Evolutionary conservation across 441 rosid genomes (phyloP).

Genomic region (Croton setiger): DNA sequence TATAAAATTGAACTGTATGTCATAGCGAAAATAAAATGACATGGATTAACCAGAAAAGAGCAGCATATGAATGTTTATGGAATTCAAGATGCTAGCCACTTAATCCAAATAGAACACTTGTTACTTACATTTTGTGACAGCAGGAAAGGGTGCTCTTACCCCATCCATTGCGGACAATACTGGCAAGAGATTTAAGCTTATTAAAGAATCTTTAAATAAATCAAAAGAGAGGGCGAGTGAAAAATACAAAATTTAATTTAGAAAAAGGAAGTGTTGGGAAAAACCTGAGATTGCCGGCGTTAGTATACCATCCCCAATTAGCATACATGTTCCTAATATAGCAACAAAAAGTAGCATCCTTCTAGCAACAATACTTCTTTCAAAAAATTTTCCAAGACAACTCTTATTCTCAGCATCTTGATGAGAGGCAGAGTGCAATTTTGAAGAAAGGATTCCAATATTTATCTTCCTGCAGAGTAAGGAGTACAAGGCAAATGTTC

Average conservation of each 20-base stretch:
- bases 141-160: constrained; percentile 55
- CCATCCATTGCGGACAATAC: constrained; percentile 73
- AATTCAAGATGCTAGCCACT: not conserved
- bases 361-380: constrained; percentile 50
- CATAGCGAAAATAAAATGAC: too few species aligned
- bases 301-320: constrained; percentile 72
- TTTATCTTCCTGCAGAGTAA: constrained; percentile 55
- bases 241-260: not conserved
- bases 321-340: constrained; percentile 68
- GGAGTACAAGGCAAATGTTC: constrained; percentile 66
- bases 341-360: constrained; percentile 57
- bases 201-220: not conserved
- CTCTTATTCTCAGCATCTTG: constrained; percentile 32
- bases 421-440: constrained; percentile 22
- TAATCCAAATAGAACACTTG: too few species aligned
- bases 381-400: constrained; percentile 52
- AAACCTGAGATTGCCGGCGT: constrained; percentile 72
- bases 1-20: too few species aligned
- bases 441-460: constrained; percentile 46
- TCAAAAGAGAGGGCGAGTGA: not conserved
- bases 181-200: constrained; percentile 22
- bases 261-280: constrained; percentile 8
- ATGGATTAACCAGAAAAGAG: too few species aligned
- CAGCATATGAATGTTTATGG: not conserved
- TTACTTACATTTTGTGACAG: constrained; percentile 49